Percentiles rank a stretch among this genome's conserved stretches.
Evolutionary conservation across 176 grass and related monocot species (phyloP).

Genomic region (Alloteropsis semialata): DNA sequence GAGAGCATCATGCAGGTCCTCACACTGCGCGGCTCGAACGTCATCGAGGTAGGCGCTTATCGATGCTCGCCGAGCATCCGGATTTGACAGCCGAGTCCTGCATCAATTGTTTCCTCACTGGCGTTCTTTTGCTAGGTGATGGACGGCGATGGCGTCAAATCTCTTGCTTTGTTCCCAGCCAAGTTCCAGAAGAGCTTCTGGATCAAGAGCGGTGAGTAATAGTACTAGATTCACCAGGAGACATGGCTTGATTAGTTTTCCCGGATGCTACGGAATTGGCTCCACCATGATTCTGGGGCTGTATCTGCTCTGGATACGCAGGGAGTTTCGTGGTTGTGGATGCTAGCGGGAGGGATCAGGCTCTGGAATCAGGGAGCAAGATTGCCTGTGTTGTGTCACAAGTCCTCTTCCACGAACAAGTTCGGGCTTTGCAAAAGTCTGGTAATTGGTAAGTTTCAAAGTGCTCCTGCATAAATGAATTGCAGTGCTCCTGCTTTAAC

Average conservation of each 20-base stretch:
- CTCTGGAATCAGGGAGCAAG: slow-evolving; percentile 86
- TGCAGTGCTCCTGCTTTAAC: too few relatives aligned
- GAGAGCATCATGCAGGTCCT: slow-evolving; percentile 86
- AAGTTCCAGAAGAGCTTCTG: slow-evolving; percentile 98
- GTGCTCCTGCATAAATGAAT: too few relatives aligned
- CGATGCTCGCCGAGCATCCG: background rate
- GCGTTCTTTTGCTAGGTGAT: slow-evolving; percentile 58
- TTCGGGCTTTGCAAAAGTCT: slow-evolving; percentile 65
- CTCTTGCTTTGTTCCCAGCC: slow-evolving; percentile 85
- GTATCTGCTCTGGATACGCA: slow-evolving; percentile 23
- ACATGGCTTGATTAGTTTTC: background rate
- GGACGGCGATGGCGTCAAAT: slow-evolving; percentile 65
- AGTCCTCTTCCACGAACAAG: slow-evolving; percentile 81
- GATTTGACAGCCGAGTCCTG: too few relatives aligned
- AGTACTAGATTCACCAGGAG: background rate
- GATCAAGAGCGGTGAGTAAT: slow-evolving; percentile 76
- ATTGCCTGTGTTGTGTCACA: slow-evolving; percentile 73
- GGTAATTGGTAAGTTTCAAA: slow-evolving; percentile 60
- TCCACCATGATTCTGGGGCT: too few relatives aligned
- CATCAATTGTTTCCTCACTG: slow-evolving; percentile 8
- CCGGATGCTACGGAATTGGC: too few relatives aligned
- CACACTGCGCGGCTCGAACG: slow-evolving; percentile 80
- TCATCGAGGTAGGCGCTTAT: slow-evolving; percentile 67
- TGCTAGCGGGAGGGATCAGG: slow-evolving; percentile 74
- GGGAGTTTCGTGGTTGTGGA: slow-evolving; percentile 81